A percentile compares a stretch with the other conserved stretches of the same genome.
Evolutionary conservation across 2,329 filamentous ascomycete genomes (phyloP).

Genomic region (Fusarium penzigii): DNA sequence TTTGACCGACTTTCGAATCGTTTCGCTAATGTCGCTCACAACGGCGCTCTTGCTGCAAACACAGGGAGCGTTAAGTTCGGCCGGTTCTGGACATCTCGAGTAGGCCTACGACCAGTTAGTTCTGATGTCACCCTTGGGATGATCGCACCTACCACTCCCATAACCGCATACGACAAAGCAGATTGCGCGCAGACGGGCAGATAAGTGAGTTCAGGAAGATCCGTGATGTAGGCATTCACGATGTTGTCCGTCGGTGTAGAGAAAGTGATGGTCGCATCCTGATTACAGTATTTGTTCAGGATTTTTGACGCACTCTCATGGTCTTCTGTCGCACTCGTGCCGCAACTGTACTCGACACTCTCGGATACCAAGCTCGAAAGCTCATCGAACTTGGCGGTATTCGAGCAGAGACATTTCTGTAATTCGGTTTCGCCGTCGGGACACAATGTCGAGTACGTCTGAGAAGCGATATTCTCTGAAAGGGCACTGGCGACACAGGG

Average conservation of each 20-base stretch:
- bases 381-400: conserved; percentile 42
- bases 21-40: conserved; percentile 42
- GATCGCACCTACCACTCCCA: conserved; percentile 27
- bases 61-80: conserved; percentile 49
- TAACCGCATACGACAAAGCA: conserved; percentile 33
- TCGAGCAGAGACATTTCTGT: conserved; percentile 55
- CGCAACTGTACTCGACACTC: conserved; percentile 46
- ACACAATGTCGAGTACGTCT: conserved; percentile 44
- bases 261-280: conserved; percentile 40
- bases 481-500: conserved; percentile 51
- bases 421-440: conserved; percentile 45
- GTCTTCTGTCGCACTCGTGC: conserved; percentile 48
- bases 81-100: conserved; percentile 38
- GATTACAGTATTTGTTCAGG: conserved; percentile 51
- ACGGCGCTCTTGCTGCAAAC: conserved; percentile 54
- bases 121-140: not conserved
- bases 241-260: conserved; percentile 42
- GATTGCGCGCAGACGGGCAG: conserved; percentile 39
- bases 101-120: conserved; percentile 16
- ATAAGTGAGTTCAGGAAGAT: conserved; percentile 45
- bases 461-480: conserved; percentile 43
- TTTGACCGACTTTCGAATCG: conserved; percentile 45
- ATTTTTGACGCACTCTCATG: conserved; percentile 48
- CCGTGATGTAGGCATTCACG: conserved; percentile 51
- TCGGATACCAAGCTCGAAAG: conserved; percentile 41